Conservation (phyloP, 1,139 yeast species). For the Kazachstania sp. region DNA sequence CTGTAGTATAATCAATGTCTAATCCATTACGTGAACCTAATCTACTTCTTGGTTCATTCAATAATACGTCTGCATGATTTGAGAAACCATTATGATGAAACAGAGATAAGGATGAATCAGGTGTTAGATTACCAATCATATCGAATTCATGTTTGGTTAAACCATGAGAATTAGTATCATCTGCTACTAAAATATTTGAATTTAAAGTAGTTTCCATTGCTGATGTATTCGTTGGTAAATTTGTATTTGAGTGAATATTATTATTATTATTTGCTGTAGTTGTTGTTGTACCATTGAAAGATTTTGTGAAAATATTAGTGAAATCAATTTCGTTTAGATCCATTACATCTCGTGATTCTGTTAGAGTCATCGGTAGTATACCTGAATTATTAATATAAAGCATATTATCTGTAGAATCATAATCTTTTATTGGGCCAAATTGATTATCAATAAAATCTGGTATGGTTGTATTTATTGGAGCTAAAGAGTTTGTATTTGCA, state of each 20-base stretch:
- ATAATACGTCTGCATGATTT: not conserved
- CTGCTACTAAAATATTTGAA: not conserved
- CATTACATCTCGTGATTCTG: slow-evolving; percentile 3
- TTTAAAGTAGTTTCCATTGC: not conserved
- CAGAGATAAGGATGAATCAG: not conserved
- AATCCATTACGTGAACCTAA: not conserved
- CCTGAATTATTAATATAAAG: not conserved
- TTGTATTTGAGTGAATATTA: not conserved
- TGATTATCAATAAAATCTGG: slow-evolving; percentile 5
- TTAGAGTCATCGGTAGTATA: not conserved
- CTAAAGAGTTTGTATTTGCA: not conserved
- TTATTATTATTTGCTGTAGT: not conserved
- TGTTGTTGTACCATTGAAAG: slow-evolving; percentile 7
- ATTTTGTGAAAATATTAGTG: slow-evolving; percentile 27
- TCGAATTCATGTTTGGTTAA: not conserved
- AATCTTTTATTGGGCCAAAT: not conserved
- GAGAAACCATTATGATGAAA: not conserved
- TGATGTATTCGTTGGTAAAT: not conserved
- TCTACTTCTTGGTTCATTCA: not conserved
- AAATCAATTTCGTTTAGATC: slow-evolving; percentile 30
- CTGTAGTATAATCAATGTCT: not conserved
- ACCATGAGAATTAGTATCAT: not conserved
- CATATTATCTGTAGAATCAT: not conserved
- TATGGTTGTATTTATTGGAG: not conserved
- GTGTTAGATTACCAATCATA: not conserved